Evolutionary conservation across 345 rosid genomes (phyloP), one percentile per base, ranked within the genome.

Genomic region (Salix udensis): DNA sequence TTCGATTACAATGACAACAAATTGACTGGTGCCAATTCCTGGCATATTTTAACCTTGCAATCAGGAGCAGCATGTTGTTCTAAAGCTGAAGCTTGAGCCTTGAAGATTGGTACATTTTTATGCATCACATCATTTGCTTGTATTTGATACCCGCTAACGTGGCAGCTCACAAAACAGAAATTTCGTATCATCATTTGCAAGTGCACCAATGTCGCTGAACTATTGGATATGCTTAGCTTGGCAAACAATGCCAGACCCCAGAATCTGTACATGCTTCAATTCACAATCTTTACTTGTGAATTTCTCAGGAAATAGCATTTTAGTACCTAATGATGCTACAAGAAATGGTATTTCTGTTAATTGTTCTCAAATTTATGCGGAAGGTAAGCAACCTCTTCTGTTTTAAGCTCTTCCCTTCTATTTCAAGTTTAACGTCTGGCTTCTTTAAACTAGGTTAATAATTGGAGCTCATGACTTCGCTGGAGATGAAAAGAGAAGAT

Each of bases 271-370:
- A 75, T 77, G 79, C 77, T 71, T 76, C 76, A 73, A 71, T 80
- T 74, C 86, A 79, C 89, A 90, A 68, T 74, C 80, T 74, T 70
- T 91, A 76, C 66, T 83, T 66, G 81, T 66, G 40, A 75, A 86
- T 70, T 77, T 84, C 42, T 61, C 85, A 2, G 80, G 84, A 60
- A 67, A 64, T 53, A 83, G 82, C 66, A 76, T 79, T 7, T 78
- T 86, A 52, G 62, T 70, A 58, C 64, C 30, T 67, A 74, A 65
- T 19, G 72, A 70, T 74, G 69, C 84, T 76, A 74, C 83, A 48
- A 81, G 78, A 79, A 86, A 82, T 34, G 60, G 78, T 70, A 73
- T 64, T 73, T 81, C 88, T 74, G 52, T 74, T 34, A 70, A 37
- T 7, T 68, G 74, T 46, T 52, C 68, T 46, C 75, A 55, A 71